Evolutionary conservation across 2,329 filamentous ascomycete genomes (phyloP).

Genomic region (Fusarium multiceps): DNA sequence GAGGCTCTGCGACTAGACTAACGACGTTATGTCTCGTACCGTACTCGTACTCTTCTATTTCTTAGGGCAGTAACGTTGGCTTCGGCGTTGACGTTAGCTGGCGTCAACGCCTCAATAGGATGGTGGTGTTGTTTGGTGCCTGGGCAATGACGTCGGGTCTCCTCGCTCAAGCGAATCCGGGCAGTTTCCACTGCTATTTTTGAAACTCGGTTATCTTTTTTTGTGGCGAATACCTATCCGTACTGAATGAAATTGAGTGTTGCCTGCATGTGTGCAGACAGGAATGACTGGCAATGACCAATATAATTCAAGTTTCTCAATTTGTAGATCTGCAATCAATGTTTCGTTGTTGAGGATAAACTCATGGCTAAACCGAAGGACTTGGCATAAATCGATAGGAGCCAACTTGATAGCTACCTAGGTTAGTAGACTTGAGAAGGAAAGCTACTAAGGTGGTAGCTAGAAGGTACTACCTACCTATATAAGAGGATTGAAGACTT

Average conservation of each 20-base stretch:
- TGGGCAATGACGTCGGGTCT: constrained; percentile 40
- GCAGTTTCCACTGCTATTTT: constrained; percentile 14
- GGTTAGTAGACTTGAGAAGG: too few species aligned
- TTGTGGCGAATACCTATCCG: constrained; percentile 30
- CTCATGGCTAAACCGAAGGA: not conserved
- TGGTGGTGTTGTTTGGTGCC: constrained; percentile 17
- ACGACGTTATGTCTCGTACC: not conserved
- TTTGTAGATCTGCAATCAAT: constrained; percentile 1
- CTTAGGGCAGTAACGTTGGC: constrained; percentile 23
- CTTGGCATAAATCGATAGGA: not conserved
- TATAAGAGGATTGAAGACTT: too few species aligned
- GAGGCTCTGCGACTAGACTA: constrained; percentile 42
- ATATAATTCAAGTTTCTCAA: not conserved
- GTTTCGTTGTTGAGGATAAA: not conserved
- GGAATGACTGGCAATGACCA: constrained; percentile 13
- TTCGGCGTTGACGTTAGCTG: constrained; percentile 5
- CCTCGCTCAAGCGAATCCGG: constrained; percentile 5
- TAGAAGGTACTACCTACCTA: too few species aligned
- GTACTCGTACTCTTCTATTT: not conserved
- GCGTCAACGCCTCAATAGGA: not conserved
- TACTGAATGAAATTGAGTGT: not conserved
- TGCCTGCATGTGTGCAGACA: constrained; percentile 1
- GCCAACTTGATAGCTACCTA: too few species aligned
- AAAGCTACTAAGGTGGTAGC: too few species aligned
- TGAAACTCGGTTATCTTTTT: constrained; percentile 30